Evolutionary conservation across 306 rosid species (phyloP).

Genomic region (Vigna angularis): DNA sequence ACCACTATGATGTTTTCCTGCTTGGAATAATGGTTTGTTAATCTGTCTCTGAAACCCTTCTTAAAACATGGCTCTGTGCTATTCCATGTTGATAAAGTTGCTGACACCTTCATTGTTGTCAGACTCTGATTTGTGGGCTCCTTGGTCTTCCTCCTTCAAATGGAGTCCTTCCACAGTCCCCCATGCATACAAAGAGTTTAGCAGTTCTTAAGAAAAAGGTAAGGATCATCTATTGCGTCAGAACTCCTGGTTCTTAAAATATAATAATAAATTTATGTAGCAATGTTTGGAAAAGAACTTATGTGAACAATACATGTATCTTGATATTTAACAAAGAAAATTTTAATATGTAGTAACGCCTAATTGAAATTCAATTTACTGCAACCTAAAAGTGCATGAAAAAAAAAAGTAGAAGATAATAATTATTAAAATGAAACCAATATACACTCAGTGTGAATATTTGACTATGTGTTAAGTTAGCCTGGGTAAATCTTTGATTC

Average conservation of each 20-base stretch:
- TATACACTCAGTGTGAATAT: no score
- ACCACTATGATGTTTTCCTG: conserved; percentile 79
- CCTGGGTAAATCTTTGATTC: no score
- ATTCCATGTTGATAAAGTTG: background rate
- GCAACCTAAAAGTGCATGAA: no score
- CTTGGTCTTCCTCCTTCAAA: conserved; percentile 95
- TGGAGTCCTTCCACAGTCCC: conserved; percentile 97
- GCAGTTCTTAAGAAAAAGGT: conserved; percentile 79
- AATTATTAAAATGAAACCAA: no score
- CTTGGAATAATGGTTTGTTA: conserved; percentile 73
- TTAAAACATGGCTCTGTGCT: conserved; percentile 25
- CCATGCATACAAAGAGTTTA: conserved; percentile 96
- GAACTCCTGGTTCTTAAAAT: background rate
- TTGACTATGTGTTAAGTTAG: no score
- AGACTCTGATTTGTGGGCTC: conserved; percentile 83
- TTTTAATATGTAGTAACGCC: no score
- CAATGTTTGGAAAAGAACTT: no score
- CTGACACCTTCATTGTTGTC: conserved; percentile 37
- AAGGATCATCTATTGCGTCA: conserved; percentile 31
- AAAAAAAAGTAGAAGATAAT: no score
- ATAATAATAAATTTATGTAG: no score
- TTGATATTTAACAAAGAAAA: no score
- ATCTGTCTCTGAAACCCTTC: conserved; percentile 30
- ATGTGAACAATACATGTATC: no score
- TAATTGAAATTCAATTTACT: no score